These are phyloP conservation scores for Pyrenula aspistea DNA, from an alignment of 495 filamentous ascomycete genomes.

Conservation along the genomic window DNA sequence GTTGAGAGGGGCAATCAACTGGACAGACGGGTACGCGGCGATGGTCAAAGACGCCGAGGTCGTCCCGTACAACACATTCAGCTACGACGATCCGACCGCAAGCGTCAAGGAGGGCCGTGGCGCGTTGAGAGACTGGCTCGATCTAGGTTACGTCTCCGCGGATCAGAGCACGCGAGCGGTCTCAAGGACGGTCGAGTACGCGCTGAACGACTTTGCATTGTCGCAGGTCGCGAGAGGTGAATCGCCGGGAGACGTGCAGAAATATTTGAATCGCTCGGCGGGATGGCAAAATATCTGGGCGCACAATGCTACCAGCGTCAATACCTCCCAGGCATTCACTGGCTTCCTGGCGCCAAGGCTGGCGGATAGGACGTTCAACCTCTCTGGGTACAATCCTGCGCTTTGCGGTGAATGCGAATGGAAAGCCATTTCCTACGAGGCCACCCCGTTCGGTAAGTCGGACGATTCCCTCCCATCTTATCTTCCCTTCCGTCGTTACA, in stretches of 20 bases:
- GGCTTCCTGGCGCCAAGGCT: slow-evolving; percentile 55
- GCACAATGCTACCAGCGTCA: slow-evolving; percentile 17
- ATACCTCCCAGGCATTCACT: slow-evolving; percentile 37
- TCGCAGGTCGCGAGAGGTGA: slow-evolving; percentile 40
- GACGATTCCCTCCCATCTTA: no score
- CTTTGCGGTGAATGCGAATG: slow-evolving; percentile 55
- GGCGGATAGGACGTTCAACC: slow-evolving; percentile 38
- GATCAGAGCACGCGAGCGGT: slow-evolving; percentile 44
- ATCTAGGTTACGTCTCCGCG: slow-evolving; percentile 52
- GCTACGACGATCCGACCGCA: slow-evolving; percentile 36
- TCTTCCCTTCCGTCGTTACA: no score
- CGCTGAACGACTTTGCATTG: slow-evolving; percentile 56
- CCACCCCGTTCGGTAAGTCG: slow-evolving; percentile 23
- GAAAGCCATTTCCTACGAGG: slow-evolving; percentile 26
- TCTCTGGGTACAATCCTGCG: slow-evolving; percentile 43
- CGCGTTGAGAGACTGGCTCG: slow-evolving; percentile 57
- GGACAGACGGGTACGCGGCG: slow-evolving; percentile 53
- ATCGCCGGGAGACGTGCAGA: slow-evolving; percentile 24
- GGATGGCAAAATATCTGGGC: slow-evolving; percentile 71
- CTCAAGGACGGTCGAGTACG: slow-evolving; percentile 55
- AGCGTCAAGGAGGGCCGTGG: slow-evolving; percentile 61
- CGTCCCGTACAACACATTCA: slow-evolving; percentile 42
- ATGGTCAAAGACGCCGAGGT: slow-evolving; percentile 61
- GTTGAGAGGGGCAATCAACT: slow-evolving; percentile 50
- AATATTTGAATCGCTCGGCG: slow-evolving; percentile 50